Base-by-base conservation (phyloP, 148 eudicot genomes). In the Spergularia marina region DNA sequence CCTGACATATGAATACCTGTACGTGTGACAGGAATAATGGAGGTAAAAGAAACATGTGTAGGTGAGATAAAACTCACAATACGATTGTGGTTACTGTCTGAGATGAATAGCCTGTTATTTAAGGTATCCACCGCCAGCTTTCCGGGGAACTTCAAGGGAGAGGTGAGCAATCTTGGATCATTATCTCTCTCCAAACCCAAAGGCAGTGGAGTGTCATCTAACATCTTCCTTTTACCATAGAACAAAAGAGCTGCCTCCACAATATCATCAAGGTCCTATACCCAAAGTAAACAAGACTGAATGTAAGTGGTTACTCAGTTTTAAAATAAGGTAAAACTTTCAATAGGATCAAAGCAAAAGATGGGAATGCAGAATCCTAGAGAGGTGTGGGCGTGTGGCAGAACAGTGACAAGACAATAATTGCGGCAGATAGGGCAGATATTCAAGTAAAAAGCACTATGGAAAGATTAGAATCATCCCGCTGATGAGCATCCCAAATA, bases 31-130 rank as follows among this genome's bases (percentile, higher is more conserved):
- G 72, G 51, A 39, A 62, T 6, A 57, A 30, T 39, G 65, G 64
- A 2, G 67, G 60, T 65, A 40, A 66, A 61, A 65, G 70, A 10
- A 54, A 63, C 59, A 68, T 30, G 55, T 23, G 57, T 66, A 79
- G 70, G 57, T 54, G 81, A 75, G 82, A 74, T 68, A 77, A 81
- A 78, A 76, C 89, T 69, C 73, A 94, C 98, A 75, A 94, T 91
- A 61, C 98, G 90, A 79, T 94, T 94, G 81, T 94, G 98, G 76
- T 84, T 91, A 80, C 98, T 94, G 89, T 94, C 98, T 68, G 98
- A 91, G 72, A 94, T 94, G 85, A 94, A 94, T 40, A 94, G 92
- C 57, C 97, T 87, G 65, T 88, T 86, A 82, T 94, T 94, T 75
- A 89, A 77, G 72, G 86, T 82, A 84, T 94, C 98, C 79, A 86